phyloP scores from a whole-genome alignment of 805 yeast species.

The Suhomyces sp. region DNA sequence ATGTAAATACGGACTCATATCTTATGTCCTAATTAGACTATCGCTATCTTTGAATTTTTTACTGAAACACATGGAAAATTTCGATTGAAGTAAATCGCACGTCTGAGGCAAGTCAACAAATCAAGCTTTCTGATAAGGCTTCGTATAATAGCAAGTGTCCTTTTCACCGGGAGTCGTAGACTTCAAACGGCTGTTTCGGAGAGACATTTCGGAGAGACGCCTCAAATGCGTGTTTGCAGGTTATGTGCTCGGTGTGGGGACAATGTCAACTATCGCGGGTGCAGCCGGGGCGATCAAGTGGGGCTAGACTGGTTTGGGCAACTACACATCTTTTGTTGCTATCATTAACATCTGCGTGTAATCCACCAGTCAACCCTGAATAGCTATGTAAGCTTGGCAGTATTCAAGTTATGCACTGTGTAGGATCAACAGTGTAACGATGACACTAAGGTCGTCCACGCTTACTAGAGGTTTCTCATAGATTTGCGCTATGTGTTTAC shows the following conservation, averaged over 20 bases:
- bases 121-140: background rate
- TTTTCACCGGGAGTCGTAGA: background rate
- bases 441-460: background rate
- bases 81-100: background rate
- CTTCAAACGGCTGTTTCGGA: background rate
- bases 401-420: background rate
- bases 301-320: background rate
- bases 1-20: background rate
- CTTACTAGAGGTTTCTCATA: background rate
- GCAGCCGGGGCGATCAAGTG: background rate
- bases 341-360: background rate
- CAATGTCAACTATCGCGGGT: background rate
- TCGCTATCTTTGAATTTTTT: background rate
- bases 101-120: background rate
- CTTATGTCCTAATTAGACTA: background rate
- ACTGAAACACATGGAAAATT: background rate
- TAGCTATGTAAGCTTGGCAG: background rate
- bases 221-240: background rate
- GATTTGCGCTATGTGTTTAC: background rate
- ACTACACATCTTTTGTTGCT: background rate
- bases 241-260: background rate
- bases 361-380: background rate
- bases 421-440: background rate
- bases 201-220: no score
- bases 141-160: background rate